phyloP scores from a whole-genome alignment of 2,329 filamentous ascomycete species.

The Cordyceps tenuipes region DNA sequence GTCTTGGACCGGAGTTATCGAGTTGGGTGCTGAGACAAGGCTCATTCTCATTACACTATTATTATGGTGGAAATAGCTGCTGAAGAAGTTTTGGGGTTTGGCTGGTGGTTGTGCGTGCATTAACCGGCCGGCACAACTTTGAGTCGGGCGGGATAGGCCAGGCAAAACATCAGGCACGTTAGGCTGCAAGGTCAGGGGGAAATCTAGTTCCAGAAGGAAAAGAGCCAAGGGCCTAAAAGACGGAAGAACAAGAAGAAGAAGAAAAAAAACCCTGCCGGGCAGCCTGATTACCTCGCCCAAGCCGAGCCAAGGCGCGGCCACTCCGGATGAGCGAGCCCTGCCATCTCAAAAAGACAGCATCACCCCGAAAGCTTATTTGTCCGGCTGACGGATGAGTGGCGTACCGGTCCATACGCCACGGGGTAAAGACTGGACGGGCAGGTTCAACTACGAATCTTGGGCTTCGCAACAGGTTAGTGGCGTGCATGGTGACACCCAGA shows the following conservation, averaged over 20 bases:
- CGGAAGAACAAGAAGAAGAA: too few relatives aligned
- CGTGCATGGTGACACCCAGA: not conserved
- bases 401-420: conserved; percentile 4
- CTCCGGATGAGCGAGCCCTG: too few relatives aligned
- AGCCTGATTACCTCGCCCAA: not conserved
- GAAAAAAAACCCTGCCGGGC: too few relatives aligned
- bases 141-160: not conserved
- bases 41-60: too few relatives aligned
- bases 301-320: too few relatives aligned
- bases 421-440: not conserved
- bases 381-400: conserved; percentile 2
- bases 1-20: not conserved
- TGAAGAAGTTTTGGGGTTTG: not conserved
- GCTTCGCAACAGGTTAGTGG: not conserved
- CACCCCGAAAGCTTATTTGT: not conserved
- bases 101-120: not conserved
- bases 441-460: not conserved
- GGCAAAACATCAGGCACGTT: not conserved
- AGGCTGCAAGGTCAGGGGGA: not conserved
- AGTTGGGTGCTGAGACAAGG: too few relatives aligned
- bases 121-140: not conserved
- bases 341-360: too few relatives aligned
- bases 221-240: not conserved
- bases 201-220: not conserved
- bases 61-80: not conserved